Evolutionary conservation across 306 rosid genomes (phyloP), one percentile per base, ranked within the genome.

Genomic region (Lathyrus aphaca): DNA sequence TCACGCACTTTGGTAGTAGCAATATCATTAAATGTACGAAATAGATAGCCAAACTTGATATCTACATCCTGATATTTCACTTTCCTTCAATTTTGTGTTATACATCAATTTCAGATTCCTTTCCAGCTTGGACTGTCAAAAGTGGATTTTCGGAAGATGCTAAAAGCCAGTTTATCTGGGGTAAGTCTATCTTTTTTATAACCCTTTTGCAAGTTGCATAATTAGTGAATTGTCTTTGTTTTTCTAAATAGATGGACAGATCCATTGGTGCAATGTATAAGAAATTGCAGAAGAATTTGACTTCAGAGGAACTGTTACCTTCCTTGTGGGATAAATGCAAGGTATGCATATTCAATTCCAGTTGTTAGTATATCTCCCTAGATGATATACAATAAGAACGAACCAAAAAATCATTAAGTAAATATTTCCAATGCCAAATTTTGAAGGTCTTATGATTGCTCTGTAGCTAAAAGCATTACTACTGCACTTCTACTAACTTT

Each of bases 321-420:
- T 91, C 99, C 62, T 79, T 94, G 64, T 94, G 99, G 99, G 96
- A 94, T 49, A 94, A 91, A 75, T 94, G 99, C 97, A 94, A 94
- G 97, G 99, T 91, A 81, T 21, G 74, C 56, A 19, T 38, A 27
- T 69, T 14, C 56, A 58, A 50, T 50, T 60, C 68, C 46, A 42
- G 13, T 57, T 39, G 29, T 16, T 56, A 43, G n/a, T 54, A 42
- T 62, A 9, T 10, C 17, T 42, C 35, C 60, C 29, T 32, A n/a
- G n/a, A n/a, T n/a, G n/a, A n/a, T n/a, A n/a, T n/a, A n/a, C n/a
- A n/a, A 32, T 32, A 68, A 62, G 48, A 37, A 55, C 14, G 48
- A 14, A 8, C 32, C 1, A 3, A 48, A 56, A 56, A 65, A 30
- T 57, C 29, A 16, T 4, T 40, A 11, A 42, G 70, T 37, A 64